Evolutionary conservation across 345 rosid species (phyloP).

Genomic region (Gossypium longicalyx): DNA sequence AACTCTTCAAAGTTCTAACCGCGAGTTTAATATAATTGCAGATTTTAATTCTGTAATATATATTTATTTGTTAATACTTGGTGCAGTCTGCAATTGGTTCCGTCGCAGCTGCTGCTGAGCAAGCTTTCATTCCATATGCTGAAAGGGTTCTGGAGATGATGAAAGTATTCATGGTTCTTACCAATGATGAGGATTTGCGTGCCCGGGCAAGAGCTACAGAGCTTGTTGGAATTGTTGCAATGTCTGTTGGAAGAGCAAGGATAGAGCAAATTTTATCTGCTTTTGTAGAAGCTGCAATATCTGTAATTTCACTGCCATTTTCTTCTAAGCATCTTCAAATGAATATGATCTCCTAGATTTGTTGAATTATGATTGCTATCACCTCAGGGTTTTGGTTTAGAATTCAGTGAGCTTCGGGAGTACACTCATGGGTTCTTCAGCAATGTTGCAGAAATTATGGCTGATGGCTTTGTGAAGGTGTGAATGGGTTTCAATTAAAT

Average conservation of each 20-base stretch:
- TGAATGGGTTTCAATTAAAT: slow-evolving; percentile 19
- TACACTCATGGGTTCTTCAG: slow-evolving; percentile 98
- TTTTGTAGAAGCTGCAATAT: slow-evolving; percentile 91
- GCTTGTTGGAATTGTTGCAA: slow-evolving; percentile 98
- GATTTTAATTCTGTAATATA: background rate
- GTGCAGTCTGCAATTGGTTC: slow-evolving; percentile 97
- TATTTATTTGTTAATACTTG: slow-evolving; percentile 17
- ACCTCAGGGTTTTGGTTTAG: slow-evolving; percentile 83
- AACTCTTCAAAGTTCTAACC: background rate
- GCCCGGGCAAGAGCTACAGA: slow-evolving; percentile 97
- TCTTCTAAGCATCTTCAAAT: slow-evolving; percentile 3
- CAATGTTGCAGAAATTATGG: slow-evolving; percentile 93
- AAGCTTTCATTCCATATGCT: slow-evolving; percentile 95
- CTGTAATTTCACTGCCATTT: slow-evolving; percentile 46
- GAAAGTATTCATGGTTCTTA: slow-evolving; percentile 94
- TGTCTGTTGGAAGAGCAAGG: slow-evolving; percentile 82
- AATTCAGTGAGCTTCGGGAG: slow-evolving; percentile 95
- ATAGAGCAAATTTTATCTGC: slow-evolving; percentile 84
- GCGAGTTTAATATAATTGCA: background rate
- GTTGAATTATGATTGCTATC: slow-evolving; percentile 17
- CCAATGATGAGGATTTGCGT: slow-evolving; percentile 83
- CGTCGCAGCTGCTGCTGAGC: slow-evolving; percentile 96
- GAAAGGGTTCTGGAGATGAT: slow-evolving; percentile 82
- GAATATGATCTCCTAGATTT: background rate
- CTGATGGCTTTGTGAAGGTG: slow-evolving; percentile 80